A percentile compares a stretch with the other conserved stretches of the same genome.
phyloP scores from a whole-genome alignment of 371 early-diverging fungal genomes.

The Zychaea mexicana region DNA sequence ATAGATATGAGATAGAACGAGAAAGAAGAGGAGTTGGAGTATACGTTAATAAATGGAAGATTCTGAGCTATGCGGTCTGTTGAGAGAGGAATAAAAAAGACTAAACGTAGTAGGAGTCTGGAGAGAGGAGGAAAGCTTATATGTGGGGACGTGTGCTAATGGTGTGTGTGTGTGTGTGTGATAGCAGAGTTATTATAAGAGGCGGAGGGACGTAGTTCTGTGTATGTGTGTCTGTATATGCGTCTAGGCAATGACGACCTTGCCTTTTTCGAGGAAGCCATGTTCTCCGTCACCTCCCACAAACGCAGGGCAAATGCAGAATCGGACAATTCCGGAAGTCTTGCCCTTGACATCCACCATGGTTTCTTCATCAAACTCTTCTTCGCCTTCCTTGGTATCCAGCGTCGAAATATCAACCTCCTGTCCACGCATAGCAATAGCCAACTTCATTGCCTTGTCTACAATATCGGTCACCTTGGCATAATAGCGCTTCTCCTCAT shows the following conservation, averaged over 20 bases:
- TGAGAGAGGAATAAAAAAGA: too few species aligned
- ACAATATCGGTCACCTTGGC: conserved; percentile 56
- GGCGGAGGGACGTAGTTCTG: too few species aligned
- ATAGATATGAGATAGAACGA: too few species aligned
- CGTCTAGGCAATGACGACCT: conserved; percentile 35
- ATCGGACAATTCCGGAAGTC: conserved; percentile 21
- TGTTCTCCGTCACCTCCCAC: conserved; percentile 39
- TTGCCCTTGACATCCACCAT: conserved; percentile 33
- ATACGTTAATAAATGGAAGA: too few species aligned
- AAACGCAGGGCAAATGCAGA: conserved; percentile 37
- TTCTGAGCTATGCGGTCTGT: too few species aligned
- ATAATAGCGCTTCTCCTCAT: conserved; percentile 27
- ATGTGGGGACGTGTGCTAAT: too few species aligned
- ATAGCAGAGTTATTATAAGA: too few species aligned
- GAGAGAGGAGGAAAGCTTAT: too few species aligned
- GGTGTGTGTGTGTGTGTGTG: too few species aligned
- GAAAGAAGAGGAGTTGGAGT: too few species aligned
- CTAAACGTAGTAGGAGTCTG: too few species aligned
- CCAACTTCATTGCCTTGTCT: conserved; percentile 53
- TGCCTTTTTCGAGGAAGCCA: conserved; percentile 54
- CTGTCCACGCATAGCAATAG: conserved; percentile 60
- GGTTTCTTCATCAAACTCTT: conserved; percentile 37
- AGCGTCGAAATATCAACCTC: conserved; percentile 56
- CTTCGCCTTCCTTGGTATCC: conserved; percentile 47
- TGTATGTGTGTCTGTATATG: too few species aligned